phyloP scores from a whole-genome alignment of 2,329 filamentous ascomycete genomes.

The Colletotrichum magnum region DNA sequence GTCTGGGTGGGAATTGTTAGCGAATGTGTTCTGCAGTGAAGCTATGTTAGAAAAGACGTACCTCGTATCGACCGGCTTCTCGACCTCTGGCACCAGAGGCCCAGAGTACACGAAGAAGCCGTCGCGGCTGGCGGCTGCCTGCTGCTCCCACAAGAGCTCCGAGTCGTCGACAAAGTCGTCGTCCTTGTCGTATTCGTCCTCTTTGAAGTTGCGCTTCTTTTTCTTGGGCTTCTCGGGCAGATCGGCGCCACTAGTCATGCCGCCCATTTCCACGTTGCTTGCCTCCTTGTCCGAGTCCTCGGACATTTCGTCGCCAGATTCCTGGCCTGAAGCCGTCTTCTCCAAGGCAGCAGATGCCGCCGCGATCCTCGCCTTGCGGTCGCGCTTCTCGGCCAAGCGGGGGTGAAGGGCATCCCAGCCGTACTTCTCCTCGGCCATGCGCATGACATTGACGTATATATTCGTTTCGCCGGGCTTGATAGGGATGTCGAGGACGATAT shows the following conservation, averaged over 20 bases:
- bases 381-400: conserved; percentile 87
- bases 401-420: conserved; percentile 96
- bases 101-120: conserved; percentile 99
- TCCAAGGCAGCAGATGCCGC: conserved; percentile 90
- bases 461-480: conserved; percentile 83
- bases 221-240: conserved; percentile 74
- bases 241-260: conserved; percentile 71
- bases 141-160: conserved; percentile 94
- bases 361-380: conserved; percentile 88
- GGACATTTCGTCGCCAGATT: conserved; percentile 87
- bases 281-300: conserved; percentile 83
- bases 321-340: conserved; percentile 76
- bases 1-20: conserved; percentile 60
- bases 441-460: conserved; percentile 95
- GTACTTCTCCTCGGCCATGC: conserved; percentile 92
- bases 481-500: conserved; percentile 86
- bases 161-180: conserved; percentile 94
- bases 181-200: conserved; percentile 87
- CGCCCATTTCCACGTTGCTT: conserved; percentile 92
- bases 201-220: conserved; percentile 85
- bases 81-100: conserved; percentile 87
- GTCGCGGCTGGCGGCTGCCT: conserved; percentile 93
- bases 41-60: conserved; percentile 53
- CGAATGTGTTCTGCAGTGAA: not conserved
- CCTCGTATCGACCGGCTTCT: conserved; percentile 73